Base-by-base conservation (phyloP, 1,284 basidiomycete species). In the Vanrija humicola region DNA sequence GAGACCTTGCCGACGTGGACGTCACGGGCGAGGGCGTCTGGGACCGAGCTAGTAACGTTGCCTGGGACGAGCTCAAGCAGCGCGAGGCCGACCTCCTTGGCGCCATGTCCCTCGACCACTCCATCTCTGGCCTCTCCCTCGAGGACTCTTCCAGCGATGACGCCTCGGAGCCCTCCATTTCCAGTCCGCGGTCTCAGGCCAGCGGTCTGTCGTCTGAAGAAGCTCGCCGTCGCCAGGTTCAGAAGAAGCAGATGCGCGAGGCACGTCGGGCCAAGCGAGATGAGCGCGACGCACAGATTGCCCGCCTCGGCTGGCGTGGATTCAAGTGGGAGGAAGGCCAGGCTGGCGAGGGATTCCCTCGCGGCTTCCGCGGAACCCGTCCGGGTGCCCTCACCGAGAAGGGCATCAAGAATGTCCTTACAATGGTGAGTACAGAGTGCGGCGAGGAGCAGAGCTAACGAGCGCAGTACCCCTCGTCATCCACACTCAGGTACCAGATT, bases 1-100 rank as follows among this genome's bases (percentile, higher is more conserved):
- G 95, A 70, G 95, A 98, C 72, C 92, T 98, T 88, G 91, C 89
- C 38, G 95, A 97, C 75, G 90, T 98, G 26, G 83, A 88, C 70
- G 95, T 97, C 21, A 83, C 86, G 2, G 86, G 87, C 28, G 84
- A 86, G 5, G 90, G 91, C 0, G 82, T 89, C 15, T 98, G 95
- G 95, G 91, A 90, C 1, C 82, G 96, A 38, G 86, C 87, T 65
- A 93, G 89, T 70, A 95, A 98, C 72, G 84, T 81, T 7, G 80
- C 82, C 39, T 95, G 85, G 62, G 83, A 89, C 45, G 92, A 98
- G 46, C 80, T 95, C 28, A 78, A 87, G 62, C 79, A 81, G 61
- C 79, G 84, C 58, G 94, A 97, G 70, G 78, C 81, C 34, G 64
- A 60, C 1, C 6, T 70, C 9, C 50, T 72, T 16, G 58, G 61